phyloP scores from a whole-genome alignment of 2,329 filamentous ascomycete species.

The Alternaria incomplexa region DNA sequence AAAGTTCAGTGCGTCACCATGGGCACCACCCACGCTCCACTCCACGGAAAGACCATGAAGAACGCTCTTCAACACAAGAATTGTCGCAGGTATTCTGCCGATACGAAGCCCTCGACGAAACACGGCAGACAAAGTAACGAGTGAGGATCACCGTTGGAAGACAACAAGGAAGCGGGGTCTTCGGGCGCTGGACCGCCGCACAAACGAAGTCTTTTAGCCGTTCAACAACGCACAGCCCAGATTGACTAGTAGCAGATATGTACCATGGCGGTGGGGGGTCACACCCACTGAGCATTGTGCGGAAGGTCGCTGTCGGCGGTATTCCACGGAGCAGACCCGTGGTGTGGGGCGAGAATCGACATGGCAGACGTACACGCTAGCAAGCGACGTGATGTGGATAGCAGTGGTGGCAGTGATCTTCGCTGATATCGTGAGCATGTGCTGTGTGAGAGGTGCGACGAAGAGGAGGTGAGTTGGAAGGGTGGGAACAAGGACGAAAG shows the following conservation, averaged over 20 bases:
- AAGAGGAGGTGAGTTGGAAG: conserved; percentile 11
- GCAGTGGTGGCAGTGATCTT: conserved; percentile 15
- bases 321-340: neutral
- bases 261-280: conserved; percentile 8
- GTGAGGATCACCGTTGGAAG: neutral
- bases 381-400: neutral
- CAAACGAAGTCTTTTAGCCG: conserved; percentile 17
- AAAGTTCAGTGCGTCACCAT: neutral
- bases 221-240: conserved; percentile 15
- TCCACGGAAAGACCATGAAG: neutral
- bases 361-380: neutral
- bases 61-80: neutral
- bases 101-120: neutral
- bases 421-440: neutral
- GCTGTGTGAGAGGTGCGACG: conserved; percentile 1
- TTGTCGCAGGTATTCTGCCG: neutral
- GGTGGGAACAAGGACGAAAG: conserved; percentile 10
- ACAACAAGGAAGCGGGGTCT: conserved; percentile 7
- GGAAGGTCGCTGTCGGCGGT: conserved; percentile 4
- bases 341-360: conserved; percentile 9
- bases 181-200: neutral
- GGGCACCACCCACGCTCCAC: neutral
- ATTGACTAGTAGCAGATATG: conserved; percentile 1
- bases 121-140: neutral
- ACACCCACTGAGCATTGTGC: conserved; percentile 3